Base-by-base conservation (phyloP, 2,329 filamentous ascomycete species). In the Diaporthe australafricana region DNA sequence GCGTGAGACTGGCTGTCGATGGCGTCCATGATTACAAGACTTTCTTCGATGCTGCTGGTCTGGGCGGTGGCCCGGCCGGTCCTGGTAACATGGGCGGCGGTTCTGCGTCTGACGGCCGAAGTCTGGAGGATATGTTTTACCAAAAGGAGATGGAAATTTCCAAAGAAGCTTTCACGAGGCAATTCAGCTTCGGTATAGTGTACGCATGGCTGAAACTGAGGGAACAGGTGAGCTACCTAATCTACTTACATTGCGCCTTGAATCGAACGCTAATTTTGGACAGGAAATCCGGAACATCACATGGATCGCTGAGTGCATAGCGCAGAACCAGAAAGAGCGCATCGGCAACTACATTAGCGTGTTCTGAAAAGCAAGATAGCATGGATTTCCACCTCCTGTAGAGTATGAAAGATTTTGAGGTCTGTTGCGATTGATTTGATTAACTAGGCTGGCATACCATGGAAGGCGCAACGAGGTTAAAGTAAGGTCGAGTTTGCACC, bases 241-340 rank as follows among this genome's bases (percentile, higher is more conserved):
- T 17, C 45, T 12, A 47, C 30, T 25, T 60, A 12, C 62, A 63
- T 16, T 3, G 38, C 5, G 8, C 11, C 14, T 5, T 27, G 50
- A 69, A 75, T 75, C 63, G 48, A 67, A 17, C 9, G 69, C 80
- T 84, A 78, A 87, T 78, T 32, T 50, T 5, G 25, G 25, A 8
- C 74, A 98, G 95, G 96, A 99, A 93, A 98, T 98, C 78, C 93
- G 96, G 76, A 99, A 99, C 84, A 98, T 99, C 80, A 98, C 96
- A 66, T 99, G 96, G 96, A 99, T 99, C 83, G 93, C 96, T 27
- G 96, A 99, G 84, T 99, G 96, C 85, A 99, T 99, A 89, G 96
- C 96, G 70, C 96, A 99, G 85, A 98, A 98, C 87, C 96, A 99
- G 85, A 99, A 99, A 87, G 96, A 99, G 84, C 91, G 96, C 81